A percentile compares a stretch with the other conserved stretches of the same genome.
Conservation (phyloP, 129 eudicot genomes). For the Flaveria trinervia region DNA sequence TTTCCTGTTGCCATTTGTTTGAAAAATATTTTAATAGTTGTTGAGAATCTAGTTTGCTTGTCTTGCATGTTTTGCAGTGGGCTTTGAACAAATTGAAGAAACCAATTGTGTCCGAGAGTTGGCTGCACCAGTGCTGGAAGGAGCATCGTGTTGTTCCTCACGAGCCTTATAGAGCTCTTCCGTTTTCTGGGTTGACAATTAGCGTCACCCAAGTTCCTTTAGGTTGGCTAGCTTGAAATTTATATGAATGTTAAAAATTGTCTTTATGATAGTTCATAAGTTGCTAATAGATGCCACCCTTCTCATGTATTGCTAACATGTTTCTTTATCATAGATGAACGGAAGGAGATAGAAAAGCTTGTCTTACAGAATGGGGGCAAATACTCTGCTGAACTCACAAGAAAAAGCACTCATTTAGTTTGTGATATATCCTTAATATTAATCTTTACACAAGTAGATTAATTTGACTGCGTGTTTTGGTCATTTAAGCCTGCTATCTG, state of each 20-base stretch:
- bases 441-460: constrained; percentile 2
- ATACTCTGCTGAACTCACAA: constrained; percentile 90
- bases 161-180: constrained; percentile 82
- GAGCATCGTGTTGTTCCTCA: constrained; percentile 95
- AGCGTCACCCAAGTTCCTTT: constrained; percentile 78
- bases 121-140: constrained; percentile 96
- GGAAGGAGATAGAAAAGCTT: constrained; percentile 78
- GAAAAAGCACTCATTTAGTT: constrained; percentile 74
- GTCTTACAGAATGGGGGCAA: constrained; percentile 78
- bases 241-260: constrained; percentile 6
- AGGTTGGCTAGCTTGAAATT: constrained; percentile 46
- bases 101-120: constrained; percentile 77
- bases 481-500: constrained; percentile 9
- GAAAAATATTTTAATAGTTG: constrained; percentile 5
- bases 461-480: constrained; percentile 2
- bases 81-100: constrained; percentile 70
- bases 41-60: constrained; percentile 7
- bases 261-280: constrained; percentile 16
- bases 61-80: constrained; percentile 56
- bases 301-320: constrained; percentile 24
- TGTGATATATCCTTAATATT: constrained; percentile 84
- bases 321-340: constrained; percentile 48
- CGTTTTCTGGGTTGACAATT: constrained; percentile 82
- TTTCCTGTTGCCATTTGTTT: constrained; percentile 16
- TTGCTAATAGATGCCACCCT: constrained; percentile 11